Evolutionary conservation across 192 early-diverging fungal species (phyloP).

Genomic region (Umbelopsis isabellina): DNA sequence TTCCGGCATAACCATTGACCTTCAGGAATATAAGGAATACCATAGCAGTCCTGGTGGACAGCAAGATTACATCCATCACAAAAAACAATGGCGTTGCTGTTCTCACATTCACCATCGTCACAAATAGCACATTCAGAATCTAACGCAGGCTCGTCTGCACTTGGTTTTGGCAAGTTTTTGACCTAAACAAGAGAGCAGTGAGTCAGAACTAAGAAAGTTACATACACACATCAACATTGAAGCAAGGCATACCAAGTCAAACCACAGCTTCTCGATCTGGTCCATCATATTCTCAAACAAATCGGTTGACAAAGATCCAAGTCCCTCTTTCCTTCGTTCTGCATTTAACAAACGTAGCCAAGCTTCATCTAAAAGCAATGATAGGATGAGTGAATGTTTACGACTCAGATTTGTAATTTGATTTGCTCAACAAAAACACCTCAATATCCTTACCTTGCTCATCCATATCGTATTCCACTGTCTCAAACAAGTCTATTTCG

Average conservation of each 20-base stretch:
- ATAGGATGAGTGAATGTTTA: neutral
- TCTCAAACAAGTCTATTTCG: slow-evolving; percentile 58
- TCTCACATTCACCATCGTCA: slow-evolving; percentile 98
- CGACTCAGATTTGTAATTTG: too few species aligned
- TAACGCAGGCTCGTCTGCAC: slow-evolving; percentile 54
- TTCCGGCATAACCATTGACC: slow-evolving; percentile 98
- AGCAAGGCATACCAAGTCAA: slow-evolving; percentile 70
- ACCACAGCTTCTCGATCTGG: slow-evolving; percentile 95
- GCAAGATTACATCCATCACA: slow-evolving; percentile 99
- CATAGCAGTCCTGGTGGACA: slow-evolving; percentile 99
- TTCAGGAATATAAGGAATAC: slow-evolving; percentile 98
- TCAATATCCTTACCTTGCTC: slow-evolving; percentile 74
- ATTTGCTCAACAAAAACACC: neutral
- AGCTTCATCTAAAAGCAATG: slow-evolving; percentile 58
- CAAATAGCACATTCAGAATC: slow-evolving; percentile 94
- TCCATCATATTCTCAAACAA: slow-evolving; percentile 91
- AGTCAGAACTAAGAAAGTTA: neutral
- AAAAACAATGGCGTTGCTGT: slow-evolving; percentile 98
- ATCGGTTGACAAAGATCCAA: slow-evolving; percentile 55
- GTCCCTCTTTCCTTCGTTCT: slow-evolving; percentile 56
- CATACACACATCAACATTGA: neutral
- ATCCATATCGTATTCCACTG: slow-evolving; percentile 98
- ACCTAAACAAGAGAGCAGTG: slow-evolving; percentile 45
- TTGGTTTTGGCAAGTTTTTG: slow-evolving; percentile 79
- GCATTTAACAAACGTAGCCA: slow-evolving; percentile 77